Evolutionary conservation across 441 rosid species (phyloP).

Genomic region (Erysimum pusillum): DNA sequence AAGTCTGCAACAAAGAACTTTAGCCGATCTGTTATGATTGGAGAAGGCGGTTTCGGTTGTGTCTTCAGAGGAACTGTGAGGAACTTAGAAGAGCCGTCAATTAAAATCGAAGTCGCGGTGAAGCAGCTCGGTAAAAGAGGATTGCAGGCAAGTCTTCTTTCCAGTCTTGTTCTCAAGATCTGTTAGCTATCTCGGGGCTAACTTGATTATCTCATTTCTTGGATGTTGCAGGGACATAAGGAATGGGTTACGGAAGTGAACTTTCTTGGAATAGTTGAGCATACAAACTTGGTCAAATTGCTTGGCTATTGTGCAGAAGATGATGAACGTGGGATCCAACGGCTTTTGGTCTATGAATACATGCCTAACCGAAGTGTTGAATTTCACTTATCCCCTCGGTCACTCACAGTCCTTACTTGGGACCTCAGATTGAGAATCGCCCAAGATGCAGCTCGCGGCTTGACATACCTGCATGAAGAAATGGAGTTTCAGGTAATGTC

Average conservation of each 20-base stretch:
- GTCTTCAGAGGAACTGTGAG: slow-evolving; percentile 65
- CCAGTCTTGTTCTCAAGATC: slow-evolving; percentile 3
- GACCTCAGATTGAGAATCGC: slow-evolving; percentile 82
- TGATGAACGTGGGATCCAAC: slow-evolving; percentile 87
- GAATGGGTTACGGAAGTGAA: slow-evolving; percentile 85
- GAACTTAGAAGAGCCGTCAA: slow-evolving; percentile 55
- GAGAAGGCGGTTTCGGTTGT: slow-evolving; percentile 86
- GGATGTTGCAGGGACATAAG: slow-evolving; percentile 66
- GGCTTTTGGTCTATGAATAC: slow-evolving; percentile 71
- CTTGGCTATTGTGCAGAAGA: slow-evolving; percentile 85
- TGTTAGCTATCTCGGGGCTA: not conserved
- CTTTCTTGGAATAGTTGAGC: slow-evolving; percentile 76
- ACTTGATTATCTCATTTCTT: slow-evolving; percentile 22
- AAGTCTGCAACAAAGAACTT: slow-evolving; percentile 76
- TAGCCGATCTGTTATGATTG: slow-evolving; percentile 67
- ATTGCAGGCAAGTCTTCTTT: slow-evolving; percentile 57
- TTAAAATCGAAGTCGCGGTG: slow-evolving; percentile 66
- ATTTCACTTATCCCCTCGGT: slow-evolving; percentile 56
- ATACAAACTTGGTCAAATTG: slow-evolving; percentile 72
- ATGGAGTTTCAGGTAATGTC: slow-evolving; percentile 87
- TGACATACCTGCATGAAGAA: slow-evolving; percentile 84
- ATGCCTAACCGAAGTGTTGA: slow-evolving; percentile 77
- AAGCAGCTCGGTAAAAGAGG: slow-evolving; percentile 72
- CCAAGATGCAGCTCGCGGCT: slow-evolving; percentile 92
- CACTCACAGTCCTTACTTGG: slow-evolving; percentile 77